A percentile compares a stretch with the other conserved stretches of the same genome.
Conservation (phyloP, 1,139 yeast genomes). For the Komagataea norvegica region DNA sequence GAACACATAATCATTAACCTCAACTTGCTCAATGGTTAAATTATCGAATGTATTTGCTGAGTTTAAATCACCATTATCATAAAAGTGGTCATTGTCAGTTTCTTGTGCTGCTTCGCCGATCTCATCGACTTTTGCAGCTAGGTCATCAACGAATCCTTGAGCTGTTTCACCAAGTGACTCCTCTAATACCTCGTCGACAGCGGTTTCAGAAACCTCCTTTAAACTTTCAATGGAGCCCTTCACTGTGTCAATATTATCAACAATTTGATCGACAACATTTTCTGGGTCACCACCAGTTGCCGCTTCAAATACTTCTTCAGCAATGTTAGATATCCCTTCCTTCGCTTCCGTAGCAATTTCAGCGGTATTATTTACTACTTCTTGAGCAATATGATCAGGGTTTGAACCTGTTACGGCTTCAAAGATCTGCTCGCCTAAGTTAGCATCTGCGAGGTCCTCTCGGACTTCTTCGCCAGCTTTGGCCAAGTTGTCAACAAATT, state of each 20-base stretch:
- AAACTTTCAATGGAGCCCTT: background rate
- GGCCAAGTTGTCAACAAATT: too few relatives aligned
- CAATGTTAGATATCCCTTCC: background rate
- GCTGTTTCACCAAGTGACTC: conserved; percentile 8
- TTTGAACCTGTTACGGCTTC: conserved; percentile 3
- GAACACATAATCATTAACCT: conserved; percentile 4
- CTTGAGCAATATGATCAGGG: conserved; percentile 4
- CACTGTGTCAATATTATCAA: background rate
- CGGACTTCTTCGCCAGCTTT: background rate
- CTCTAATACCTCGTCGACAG: conserved; percentile 2
- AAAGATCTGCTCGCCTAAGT: background rate
- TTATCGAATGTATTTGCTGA: too few relatives aligned
- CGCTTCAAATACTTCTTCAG: background rate
- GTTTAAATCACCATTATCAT: too few relatives aligned
- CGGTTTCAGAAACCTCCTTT: background rate
- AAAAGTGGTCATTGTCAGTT: too few relatives aligned
- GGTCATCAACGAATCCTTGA: conserved; percentile 9
- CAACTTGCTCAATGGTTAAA: conserved; percentile 7
- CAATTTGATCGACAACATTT: background rate
- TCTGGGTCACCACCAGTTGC: conserved; percentile 5
- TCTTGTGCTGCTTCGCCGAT: background rate
- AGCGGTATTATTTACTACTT: too few relatives aligned
- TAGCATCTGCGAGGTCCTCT: background rate
- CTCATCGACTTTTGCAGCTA: conserved; percentile 4
- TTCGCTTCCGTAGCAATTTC: background rate